Evolutionary conservation across 169 alveolate species (phyloP).

Genomic region (Neospora caninum): DNA sequence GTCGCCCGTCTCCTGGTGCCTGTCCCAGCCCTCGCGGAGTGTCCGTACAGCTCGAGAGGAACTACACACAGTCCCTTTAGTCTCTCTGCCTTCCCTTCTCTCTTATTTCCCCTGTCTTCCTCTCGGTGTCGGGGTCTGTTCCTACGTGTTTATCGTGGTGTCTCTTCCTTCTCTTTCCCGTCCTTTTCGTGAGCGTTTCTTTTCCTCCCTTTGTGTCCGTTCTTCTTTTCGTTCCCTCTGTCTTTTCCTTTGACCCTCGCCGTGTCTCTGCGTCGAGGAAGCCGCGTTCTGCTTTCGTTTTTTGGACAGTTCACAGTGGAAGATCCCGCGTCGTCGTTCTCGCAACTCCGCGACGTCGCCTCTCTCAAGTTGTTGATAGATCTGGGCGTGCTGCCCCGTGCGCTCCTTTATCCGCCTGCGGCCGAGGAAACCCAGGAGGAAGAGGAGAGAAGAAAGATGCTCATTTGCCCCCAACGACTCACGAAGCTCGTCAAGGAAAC

Average conservation of each 20-base stretch:
- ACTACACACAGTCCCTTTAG: not conserved
- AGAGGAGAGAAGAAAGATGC: not conserved
- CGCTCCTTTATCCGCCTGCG: conserved; percentile 26
- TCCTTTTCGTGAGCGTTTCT: not conserved
- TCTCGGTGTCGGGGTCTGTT: too few relatives aligned
- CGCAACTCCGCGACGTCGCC: conserved; percentile 48
- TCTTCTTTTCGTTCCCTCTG: too few relatives aligned
- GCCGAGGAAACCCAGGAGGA: not conserved
- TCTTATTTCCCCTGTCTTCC: not conserved
- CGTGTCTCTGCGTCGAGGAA: too few relatives aligned
- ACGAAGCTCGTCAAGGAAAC: conserved; percentile 19
- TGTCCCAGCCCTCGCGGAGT: too few relatives aligned
- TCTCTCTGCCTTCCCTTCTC: not conserved
- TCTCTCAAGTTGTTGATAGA: conserved; percentile 35
- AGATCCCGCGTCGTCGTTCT: conserved; percentile 48
- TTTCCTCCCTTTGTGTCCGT: not conserved
- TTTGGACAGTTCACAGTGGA: conserved; percentile 39
- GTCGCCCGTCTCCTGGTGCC: too few relatives aligned
- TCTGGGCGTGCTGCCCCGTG: not conserved
- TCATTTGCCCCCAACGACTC: not conserved
- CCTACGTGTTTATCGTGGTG: not conserved
- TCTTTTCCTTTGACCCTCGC: too few relatives aligned
- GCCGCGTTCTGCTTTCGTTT: not conserved
- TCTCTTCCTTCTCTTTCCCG: not conserved
- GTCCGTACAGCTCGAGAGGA: too few relatives aligned